These are phyloP conservation scores for Glarea lozoyensis DNA, from an alignment of 495 filamentous ascomycete genomes.

Conservation along the genomic window DNA sequence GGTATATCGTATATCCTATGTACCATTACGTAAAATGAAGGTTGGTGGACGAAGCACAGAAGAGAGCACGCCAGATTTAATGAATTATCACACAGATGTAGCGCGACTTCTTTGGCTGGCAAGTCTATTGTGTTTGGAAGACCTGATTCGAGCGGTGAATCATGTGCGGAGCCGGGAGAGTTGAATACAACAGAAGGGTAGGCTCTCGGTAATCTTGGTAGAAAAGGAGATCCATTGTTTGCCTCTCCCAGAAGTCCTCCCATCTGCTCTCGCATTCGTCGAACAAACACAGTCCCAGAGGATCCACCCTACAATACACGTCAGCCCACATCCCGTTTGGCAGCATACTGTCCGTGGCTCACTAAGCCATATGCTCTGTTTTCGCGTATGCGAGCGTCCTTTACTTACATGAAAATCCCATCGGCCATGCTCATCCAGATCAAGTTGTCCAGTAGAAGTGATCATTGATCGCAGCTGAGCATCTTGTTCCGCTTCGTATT, in stretches of 20 bases:
- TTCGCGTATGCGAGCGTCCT: too few species aligned
- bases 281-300: constrained; percentile 80
- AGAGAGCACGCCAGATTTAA: constrained; percentile 78
- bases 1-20: constrained; percentile 71
- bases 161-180: constrained; percentile 58
- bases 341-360: too few species aligned
- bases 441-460: constrained; percentile 76
- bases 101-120: constrained; percentile 59
- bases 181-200: constrained; percentile 44
- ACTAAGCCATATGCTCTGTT: too few species aligned
- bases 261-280: constrained; percentile 77
- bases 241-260: constrained; percentile 54
- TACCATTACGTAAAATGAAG: constrained; percentile 69
- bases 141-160: constrained; percentile 47
- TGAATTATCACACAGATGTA: constrained; percentile 63
- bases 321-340: too few species aligned
- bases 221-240: constrained; percentile 31
- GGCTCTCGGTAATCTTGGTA: constrained; percentile 29
- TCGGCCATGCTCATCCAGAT: constrained; percentile 83
- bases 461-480: constrained; percentile 91
- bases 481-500: constrained; percentile 42
- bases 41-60: constrained; percentile 80
- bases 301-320: constrained; percentile 52
- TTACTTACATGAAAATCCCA: constrained; percentile 71
- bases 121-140: constrained; percentile 55